Evolutionary conservation across 495 filamentous ascomycete genomes (phyloP), one percentile per base, ranked within the genome.

Genomic region (Daldinia decipiens): DNA sequence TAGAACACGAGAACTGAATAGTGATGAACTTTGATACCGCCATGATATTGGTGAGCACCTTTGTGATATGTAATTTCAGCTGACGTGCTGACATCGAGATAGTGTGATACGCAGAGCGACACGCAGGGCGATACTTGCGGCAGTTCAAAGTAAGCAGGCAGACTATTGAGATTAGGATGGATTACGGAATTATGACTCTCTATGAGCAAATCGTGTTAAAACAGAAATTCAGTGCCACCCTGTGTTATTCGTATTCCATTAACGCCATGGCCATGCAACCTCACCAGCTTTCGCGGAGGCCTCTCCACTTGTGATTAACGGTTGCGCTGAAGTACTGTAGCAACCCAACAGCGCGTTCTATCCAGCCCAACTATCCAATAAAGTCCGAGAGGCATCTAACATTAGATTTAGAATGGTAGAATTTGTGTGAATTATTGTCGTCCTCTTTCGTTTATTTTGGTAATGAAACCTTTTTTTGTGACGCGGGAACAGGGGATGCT

Each of bases 141-240:
- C 31, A 53, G 34, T 40, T 64, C 8, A 26, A 54, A 58, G 54
- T 8, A 55, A 56, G 21, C 32, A 52, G 57, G 32, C 31, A 38
- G 36, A 39, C 15, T 11, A 40, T 31, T 68, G 51, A 26, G 21
- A 73, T 65, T 73, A 68, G 50, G 43, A 45, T 50, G 56, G 51
- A 73, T 73, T 73, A 73, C 65, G 70, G 70, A 59, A 73, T 73
- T 73, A 73, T 73, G 65, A 73, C 61, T 68, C 70, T 73, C 70
- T 73, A 68, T 73, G 65, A 68, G 60, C 70, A 68, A 73, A 73
- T 68, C 70, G 69, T 68, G 61, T 73, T 56, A 68, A 52, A 73
- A 65, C 57, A 65, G 61, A 64, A 54, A 59, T 62, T 50, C 56
- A 57, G 39, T 68, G 51, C 59, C 65, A 73, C 70, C 27, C 55